Evolutionary conservation across 768 basidiomycete genomes (phyloP).

Genomic region (Suillus paluster): DNA sequence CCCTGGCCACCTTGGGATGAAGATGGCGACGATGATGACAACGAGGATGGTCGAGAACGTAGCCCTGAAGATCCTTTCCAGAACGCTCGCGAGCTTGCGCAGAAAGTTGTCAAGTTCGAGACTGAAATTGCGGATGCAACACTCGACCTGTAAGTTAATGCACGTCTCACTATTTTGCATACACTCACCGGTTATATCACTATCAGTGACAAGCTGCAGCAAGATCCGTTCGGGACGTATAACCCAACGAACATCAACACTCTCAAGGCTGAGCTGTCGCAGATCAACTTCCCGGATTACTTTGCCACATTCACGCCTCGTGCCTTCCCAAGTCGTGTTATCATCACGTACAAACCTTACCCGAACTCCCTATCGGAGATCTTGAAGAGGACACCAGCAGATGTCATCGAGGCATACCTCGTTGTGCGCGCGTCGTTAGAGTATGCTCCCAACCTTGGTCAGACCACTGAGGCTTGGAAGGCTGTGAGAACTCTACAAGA

Average conservation of each 20-base stretch:
- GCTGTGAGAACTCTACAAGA: slow-evolving; percentile 73
- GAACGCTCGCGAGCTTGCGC: slow-evolving; percentile 66
- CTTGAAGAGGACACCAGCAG: slow-evolving; percentile 64
- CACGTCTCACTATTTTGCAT: not conserved
- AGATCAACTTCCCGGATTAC: slow-evolving; percentile 85
- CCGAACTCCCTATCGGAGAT: slow-evolving; percentile 67
- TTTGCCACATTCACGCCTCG: slow-evolving; percentile 85
- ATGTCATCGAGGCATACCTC: slow-evolving; percentile 87
- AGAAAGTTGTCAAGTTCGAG: slow-evolving; percentile 79
- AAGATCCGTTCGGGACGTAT: slow-evolving; percentile 87
- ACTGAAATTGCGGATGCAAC: slow-evolving; percentile 75
- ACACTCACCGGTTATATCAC: not conserved
- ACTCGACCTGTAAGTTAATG: slow-evolving; percentile 67
- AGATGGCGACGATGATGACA: slow-evolving; percentile 54
- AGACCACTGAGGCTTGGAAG: slow-evolving; percentile 78
- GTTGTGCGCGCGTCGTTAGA: slow-evolving; percentile 73
- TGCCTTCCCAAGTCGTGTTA: slow-evolving; percentile 71
- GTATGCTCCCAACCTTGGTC: slow-evolving; percentile 73
- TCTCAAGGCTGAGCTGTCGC: slow-evolving; percentile 68
- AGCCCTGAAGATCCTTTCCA: slow-evolving; percentile 38
- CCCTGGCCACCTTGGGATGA: slow-evolving; percentile 87
- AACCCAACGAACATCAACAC: slow-evolving; percentile 79
- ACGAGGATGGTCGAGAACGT: slow-evolving; percentile 39
- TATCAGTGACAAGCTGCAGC: slow-evolving; percentile 64
- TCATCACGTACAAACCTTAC: slow-evolving; percentile 85